Evolutionary conservation across 306 rosid genomes (phyloP).

Genomic region (Dalbergia cochinchinensis): DNA sequence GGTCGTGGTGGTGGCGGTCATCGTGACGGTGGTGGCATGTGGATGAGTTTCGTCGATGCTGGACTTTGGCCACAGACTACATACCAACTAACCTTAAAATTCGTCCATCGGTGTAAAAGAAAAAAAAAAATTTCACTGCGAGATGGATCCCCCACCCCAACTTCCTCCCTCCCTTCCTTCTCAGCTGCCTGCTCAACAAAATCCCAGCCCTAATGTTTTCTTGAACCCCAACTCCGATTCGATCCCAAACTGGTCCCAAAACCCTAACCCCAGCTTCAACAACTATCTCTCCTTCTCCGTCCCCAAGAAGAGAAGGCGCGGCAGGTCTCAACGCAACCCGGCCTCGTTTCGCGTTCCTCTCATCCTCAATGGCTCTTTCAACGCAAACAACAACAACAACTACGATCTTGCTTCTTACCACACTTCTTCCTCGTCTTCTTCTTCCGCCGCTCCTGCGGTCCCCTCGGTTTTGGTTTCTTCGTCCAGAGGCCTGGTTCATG

Average conservation of each 20-base stretch:
- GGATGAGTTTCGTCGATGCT: no score
- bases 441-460: not conserved
- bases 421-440: constrained; percentile 45
- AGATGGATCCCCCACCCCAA: constrained; percentile 55
- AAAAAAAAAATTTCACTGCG: not conserved
- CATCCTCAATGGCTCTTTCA: constrained; percentile 44
- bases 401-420: constrained; percentile 40
- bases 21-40: no score
- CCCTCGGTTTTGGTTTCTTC: constrained; percentile 47
- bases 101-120: not conserved
- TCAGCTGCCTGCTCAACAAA: constrained; percentile 55
- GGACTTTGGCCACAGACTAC: not conserved
- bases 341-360: constrained; percentile 64
- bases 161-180: constrained; percentile 43
- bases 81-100: not conserved
- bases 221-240: constrained; percentile 38
- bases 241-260: constrained; percentile 53
- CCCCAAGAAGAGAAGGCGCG: constrained; percentile 91
- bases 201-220: constrained; percentile 46
- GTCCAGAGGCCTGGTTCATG: not conserved
- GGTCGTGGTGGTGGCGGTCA: no score
- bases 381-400: constrained; percentile 37
- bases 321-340: constrained; percentile 80
- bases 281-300: constrained; percentile 70
- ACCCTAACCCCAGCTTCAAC: constrained; percentile 49